These are phyloP conservation scores for Termitomyces sp. DNA, from an alignment of 768 basidiomycete genomes.

Conservation along the genomic window DNA sequence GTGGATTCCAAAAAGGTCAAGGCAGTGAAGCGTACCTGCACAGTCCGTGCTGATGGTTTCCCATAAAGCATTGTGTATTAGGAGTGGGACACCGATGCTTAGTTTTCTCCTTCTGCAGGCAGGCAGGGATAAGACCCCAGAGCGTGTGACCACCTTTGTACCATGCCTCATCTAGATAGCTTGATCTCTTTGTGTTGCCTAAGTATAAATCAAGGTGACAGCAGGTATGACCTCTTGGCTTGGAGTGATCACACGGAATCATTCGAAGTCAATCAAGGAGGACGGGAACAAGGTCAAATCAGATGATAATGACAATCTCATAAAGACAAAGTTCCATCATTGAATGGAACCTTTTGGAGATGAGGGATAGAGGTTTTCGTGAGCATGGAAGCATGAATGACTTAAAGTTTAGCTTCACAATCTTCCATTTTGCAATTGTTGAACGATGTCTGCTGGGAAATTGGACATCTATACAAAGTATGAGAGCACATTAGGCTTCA, in stretches of 20 bases:
- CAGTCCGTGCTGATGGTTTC: too few species aligned
- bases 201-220: not conserved
- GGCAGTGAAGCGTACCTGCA: too few species aligned
- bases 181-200: not conserved
- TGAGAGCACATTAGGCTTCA: too few species aligned
- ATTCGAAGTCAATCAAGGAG: not conserved
- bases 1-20: too few species aligned
- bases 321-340: not conserved
- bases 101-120: too few species aligned
- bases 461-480: too few species aligned
- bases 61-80: too few species aligned
- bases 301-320: not conserved
- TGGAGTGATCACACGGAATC: not conserved
- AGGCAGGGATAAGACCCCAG: too few species aligned
- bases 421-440: too few species aligned
- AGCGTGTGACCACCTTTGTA: too few species aligned
- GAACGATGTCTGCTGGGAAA: too few species aligned
- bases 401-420: not conserved
- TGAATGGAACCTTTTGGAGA: not conserved
- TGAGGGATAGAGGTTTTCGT: not conserved
- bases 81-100: too few species aligned
- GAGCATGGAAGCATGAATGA: not conserved
- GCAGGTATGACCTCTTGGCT: not conserved
- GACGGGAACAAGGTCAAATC: not conserved
- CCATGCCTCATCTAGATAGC: not conserved